A percentile compares a stretch with the other conserved stretches of the same genome.
These are phyloP conservation scores for Penicillium coffeae DNA, from an alignment of 495 filamentous ascomycete species.

Conservation along the genomic window DNA sequence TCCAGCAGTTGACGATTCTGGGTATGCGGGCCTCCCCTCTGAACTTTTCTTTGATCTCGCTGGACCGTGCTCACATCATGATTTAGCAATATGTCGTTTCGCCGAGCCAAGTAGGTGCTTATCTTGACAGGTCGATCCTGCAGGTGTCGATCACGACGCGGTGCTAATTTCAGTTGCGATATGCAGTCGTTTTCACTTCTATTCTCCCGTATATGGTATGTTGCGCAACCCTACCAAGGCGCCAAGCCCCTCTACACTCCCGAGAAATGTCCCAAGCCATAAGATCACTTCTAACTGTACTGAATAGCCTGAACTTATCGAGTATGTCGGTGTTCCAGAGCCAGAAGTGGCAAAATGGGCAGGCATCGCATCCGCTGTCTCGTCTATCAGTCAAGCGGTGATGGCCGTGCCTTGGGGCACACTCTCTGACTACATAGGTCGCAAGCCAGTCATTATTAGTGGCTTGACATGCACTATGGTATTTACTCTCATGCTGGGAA, in stretches of 20 bases:
- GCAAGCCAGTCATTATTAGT: constrained; percentile 70
- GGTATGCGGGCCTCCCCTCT: constrained; percentile 46
- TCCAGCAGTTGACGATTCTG: constrained; percentile 56
- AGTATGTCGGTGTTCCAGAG: constrained; percentile 68
- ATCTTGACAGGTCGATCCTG: neutral
- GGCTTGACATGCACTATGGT: constrained; percentile 71
- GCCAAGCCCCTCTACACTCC: too few relatives aligned
- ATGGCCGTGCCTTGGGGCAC: constrained; percentile 80
- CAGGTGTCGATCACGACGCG: neutral
- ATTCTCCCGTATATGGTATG: constrained; percentile 78
- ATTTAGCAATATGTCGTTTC: constrained; percentile 63
- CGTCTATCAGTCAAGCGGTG: constrained; percentile 66
- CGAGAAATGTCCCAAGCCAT: neutral
- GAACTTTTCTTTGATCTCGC: neutral
- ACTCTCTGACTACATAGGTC: constrained; percentile 66
- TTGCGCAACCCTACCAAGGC: too few relatives aligned
- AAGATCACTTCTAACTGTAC: constrained; percentile 1
- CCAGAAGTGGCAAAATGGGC: constrained; percentile 75
- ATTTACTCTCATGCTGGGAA: constrained; percentile 68
- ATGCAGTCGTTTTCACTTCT: constrained; percentile 71
- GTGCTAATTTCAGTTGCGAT: constrained; percentile 1
- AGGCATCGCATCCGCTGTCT: constrained; percentile 65
- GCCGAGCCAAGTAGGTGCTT: constrained; percentile 63
- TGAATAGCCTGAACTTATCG: constrained; percentile 72
- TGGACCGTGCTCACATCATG: neutral